Percentiles rank a stretch among this genome's conserved stretches.
phyloP scores from a whole-genome alignment of 2,329 filamentous ascomycete genomes.

The Nothophaeocryptopus gaeumannii region DNA sequence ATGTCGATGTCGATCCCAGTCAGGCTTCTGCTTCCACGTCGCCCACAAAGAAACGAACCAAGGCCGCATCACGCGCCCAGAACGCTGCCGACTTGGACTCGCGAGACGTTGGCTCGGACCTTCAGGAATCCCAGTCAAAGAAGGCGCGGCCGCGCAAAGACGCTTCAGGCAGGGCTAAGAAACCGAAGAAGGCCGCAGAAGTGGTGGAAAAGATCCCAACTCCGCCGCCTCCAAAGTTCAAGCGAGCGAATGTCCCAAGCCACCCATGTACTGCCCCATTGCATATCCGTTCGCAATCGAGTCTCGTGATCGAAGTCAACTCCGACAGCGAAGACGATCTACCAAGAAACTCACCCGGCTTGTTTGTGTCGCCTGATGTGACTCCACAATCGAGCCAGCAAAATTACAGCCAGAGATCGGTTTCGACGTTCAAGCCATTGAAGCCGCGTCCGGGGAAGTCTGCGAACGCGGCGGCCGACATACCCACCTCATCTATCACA shows the following conservation, averaged over 20 bases:
- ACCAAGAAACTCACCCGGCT: neutral
- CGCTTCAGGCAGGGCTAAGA: too few species aligned
- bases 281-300: neutral
- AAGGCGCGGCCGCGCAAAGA: too few species aligned
- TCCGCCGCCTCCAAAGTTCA: constrained; percentile 8
- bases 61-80: too few species aligned
- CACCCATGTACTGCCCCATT: neutral
- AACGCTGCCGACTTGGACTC: too few species aligned
- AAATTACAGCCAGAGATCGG: neutral
- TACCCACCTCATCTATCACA: too few species aligned
- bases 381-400: neutral
- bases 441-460: neutral
- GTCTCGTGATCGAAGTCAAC: constrained; percentile 10
- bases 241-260: constrained; percentile 6
- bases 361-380: neutral
- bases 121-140: too few species aligned
- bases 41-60: too few species aligned
- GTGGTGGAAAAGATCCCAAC: neutral
- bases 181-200: too few species aligned
- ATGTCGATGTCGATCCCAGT: constrained; percentile 27
- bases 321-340: constrained; percentile 6
- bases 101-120: too few species aligned
- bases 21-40: too few species aligned
- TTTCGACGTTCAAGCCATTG: neutral
- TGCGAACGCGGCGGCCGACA: too few species aligned